Conservation (phyloP, 139 green algal species). For the Monoraphidium neglectum region DNA sequence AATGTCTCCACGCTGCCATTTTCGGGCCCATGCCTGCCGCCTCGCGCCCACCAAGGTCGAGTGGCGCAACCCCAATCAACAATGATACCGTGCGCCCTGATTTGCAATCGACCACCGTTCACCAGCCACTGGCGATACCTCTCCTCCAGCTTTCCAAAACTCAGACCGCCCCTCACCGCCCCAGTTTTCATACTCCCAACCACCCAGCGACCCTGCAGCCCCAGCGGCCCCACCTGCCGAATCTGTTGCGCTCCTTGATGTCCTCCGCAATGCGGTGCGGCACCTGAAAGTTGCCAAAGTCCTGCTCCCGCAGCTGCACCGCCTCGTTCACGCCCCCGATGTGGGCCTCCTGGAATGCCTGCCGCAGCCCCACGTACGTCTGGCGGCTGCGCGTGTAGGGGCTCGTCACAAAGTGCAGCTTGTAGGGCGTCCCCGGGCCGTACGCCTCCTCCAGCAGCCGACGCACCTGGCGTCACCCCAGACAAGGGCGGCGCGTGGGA, state of each 20-base stretch:
- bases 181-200: background rate
- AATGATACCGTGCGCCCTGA: too few species aligned
- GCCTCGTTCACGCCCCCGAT: slow-evolving; percentile 57
- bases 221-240: background rate
- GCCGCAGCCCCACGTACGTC: slow-evolving; percentile 30
- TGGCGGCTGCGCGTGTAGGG: slow-evolving; percentile 28
- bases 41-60: too few species aligned
- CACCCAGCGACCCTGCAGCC: background rate
- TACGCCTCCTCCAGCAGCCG: slow-evolving; percentile 14
- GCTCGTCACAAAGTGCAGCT: slow-evolving; percentile 31
- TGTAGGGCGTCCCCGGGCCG: slow-evolving; percentile 13
- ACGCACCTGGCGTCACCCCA: background rate
- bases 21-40: too few species aligned
- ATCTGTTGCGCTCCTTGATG: background rate
- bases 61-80: too few species aligned
- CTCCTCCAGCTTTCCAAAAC: too few species aligned
- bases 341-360: slow-evolving; percentile 20
- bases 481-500: too few species aligned
- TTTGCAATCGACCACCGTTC: too few species aligned
- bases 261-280: slow-evolving; percentile 1
- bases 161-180: background rate
- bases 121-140: too few species aligned
- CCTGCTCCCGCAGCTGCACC: slow-evolving; percentile 78
- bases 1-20: too few species aligned
- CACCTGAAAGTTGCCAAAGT: slow-evolving; percentile 82